Base-by-base conservation (phyloP, 2,329 filamentous ascomycete genomes). In the Colletotrichum abscissum region DNA sequence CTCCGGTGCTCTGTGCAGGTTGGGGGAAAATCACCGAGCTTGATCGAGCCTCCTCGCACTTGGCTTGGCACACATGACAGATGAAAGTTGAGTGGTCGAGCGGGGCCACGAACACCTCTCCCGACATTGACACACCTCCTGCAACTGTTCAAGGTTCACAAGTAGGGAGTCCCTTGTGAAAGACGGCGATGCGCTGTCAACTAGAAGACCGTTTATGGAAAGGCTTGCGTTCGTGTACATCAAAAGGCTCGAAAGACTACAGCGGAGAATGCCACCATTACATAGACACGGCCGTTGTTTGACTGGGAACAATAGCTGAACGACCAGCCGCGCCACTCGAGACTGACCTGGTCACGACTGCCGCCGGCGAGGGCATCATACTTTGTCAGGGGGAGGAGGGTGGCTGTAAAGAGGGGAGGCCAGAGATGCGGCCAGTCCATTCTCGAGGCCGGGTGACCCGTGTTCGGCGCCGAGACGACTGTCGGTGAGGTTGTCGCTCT, bases 101-200 rank as follows among this genome's bases (percentile, higher is more conserved):
- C 49, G 46, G 49, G 28, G 60, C 24, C 22, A 56, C 49, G 56
- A 73, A 71, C 62, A 54, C 28, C 60, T 66, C 35, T 26, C 11
- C 35, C 60, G 28, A 46, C 46, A 28, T 30, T 30, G 33, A 26
- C 38, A 22, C 52, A 38, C 71, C 55, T 54, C 6, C 35, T 26
- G 24, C 3, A 24, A 30, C 14, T 55, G 59, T 38, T 59, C 30
- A 54, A 24, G 59, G 54, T 46, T 69, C 24, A 26, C 33, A 28
- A 49, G 67, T 63, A 64, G 54, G 59, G 70, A 54, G 42, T 28
- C 16, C 70, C 70, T 56, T 64, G 70, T 55, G 30, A 33, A 33
- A 49, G 33, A 42, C 11, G 55, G 54, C n/a, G 63, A 73, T 81
- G 79, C 80, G 79, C 66, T 81, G 79, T 77, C 80, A 76, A 79